Evolutionary conservation across 805 yeast genomes (phyloP).

Genomic region (Blastobotrys chiropterorum): DNA sequence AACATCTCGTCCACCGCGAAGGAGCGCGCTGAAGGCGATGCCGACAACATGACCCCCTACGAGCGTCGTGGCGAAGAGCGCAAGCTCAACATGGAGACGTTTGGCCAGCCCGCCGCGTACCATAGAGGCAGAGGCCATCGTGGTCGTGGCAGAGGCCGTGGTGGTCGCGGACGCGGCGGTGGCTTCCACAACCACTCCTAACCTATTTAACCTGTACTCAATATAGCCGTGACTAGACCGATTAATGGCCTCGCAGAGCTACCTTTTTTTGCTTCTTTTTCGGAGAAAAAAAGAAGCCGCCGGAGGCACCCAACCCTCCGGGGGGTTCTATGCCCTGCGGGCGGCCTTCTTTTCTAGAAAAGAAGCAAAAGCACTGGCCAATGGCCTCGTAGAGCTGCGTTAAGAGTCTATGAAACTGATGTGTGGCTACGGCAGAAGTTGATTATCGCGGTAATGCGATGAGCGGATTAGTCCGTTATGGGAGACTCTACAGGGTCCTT

Average conservation of each 20-base stretch:
- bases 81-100: slow-evolving; percentile 69
- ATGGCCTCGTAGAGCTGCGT: too few relatives aligned
- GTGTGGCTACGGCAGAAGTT: too few relatives aligned
- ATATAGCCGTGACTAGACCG: not conserved
- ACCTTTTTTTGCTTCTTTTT: not conserved
- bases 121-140: slow-evolving; percentile 44
- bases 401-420: too few relatives aligned
- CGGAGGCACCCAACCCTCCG: not conserved
- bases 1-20: slow-evolving; percentile 60
- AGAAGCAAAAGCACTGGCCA: not conserved
- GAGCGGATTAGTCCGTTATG: too few relatives aligned
- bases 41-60: slow-evolving; percentile 27
- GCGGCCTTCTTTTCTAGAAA: not conserved
- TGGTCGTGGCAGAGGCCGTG: slow-evolving; percentile 37
- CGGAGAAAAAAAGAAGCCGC: not conserved
- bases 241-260: not conserved
- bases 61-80: slow-evolving; percentile 72
- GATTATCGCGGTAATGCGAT: too few relatives aligned
- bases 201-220: not conserved
- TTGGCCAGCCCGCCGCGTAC: slow-evolving; percentile 60
- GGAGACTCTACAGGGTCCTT: too few relatives aligned
- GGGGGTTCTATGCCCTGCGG: not conserved
- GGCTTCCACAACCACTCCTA: slow-evolving; percentile 10
- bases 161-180: slow-evolving; percentile 33
- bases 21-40: slow-evolving; percentile 32